These are phyloP conservation scores for Pogostemon cablin DNA, from an alignment of 257 asterid genomes.

Conservation along the genomic window DNA sequence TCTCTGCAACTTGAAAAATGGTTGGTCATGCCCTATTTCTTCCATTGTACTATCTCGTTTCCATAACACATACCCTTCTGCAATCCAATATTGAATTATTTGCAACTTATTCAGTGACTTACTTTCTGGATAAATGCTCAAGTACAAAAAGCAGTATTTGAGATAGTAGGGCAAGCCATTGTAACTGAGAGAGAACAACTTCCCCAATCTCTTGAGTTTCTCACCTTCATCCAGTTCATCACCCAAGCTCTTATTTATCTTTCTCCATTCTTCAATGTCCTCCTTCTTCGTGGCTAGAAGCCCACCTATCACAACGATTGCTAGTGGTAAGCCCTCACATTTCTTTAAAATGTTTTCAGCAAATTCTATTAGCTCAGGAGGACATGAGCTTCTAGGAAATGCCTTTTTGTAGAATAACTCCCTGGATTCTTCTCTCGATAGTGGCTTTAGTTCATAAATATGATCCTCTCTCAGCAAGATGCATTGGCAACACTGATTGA, in stretches of 20 bases:
- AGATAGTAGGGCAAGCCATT: neutral
- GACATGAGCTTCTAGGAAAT: neutral
- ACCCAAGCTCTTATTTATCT: neutral
- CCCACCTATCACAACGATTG: neutral
- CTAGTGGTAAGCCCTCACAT: constrained; percentile 1
- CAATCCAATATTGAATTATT: constrained; percentile 26
- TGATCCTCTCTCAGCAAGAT: neutral
- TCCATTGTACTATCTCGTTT: constrained; percentile 12
- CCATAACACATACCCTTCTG: constrained; percentile 27
- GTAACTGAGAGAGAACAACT: neutral
- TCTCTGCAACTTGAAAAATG: neutral
- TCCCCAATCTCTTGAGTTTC: neutral
- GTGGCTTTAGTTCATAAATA: neutral
- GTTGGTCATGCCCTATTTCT: no score
- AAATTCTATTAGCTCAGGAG: neutral
- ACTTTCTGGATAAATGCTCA: constrained; percentile 27
- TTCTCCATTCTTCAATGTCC: neutral
- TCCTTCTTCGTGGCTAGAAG: neutral
- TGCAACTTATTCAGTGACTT: neutral
- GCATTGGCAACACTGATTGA: neutral
- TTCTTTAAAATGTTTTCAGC: neutral
- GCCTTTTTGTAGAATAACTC: neutral
- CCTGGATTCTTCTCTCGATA: neutral
- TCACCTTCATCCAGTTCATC: neutral
- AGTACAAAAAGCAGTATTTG: constrained; percentile 5